These are phyloP conservation scores for Edaphochlamys debaryana DNA, from an alignment of 139 green algal species.

Conservation along the genomic window DNA sequence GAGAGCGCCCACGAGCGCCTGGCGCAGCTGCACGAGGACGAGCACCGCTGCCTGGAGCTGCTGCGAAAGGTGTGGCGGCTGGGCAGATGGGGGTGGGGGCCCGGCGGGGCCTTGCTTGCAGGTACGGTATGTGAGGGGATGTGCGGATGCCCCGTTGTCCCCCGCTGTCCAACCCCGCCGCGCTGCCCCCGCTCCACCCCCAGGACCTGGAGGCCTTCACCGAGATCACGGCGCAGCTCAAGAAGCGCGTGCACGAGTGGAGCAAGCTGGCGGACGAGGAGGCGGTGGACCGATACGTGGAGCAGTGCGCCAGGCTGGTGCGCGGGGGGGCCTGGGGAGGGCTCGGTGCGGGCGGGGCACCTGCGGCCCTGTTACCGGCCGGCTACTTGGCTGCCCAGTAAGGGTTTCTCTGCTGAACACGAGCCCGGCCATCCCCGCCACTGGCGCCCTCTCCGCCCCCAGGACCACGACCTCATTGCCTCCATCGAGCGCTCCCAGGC, in stretches of 20 bases:
- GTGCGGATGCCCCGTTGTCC: neutral
- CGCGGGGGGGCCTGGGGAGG: too few relatives aligned
- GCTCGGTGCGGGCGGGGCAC: neutral
- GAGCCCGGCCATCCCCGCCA: too few relatives aligned
- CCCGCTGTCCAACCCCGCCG: neutral
- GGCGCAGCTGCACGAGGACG: slow-evolving; percentile 11
- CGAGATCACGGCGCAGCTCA: neutral
- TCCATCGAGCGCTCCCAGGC: slow-evolving; percentile 28
- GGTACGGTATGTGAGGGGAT: neutral
- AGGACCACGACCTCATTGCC: slow-evolving; percentile 21
- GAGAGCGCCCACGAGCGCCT: slow-evolving; percentile 26
- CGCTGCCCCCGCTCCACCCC: too few relatives aligned
- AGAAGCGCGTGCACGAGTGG: slow-evolving; percentile 23
- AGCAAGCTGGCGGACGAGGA: slow-evolving; percentile 10
- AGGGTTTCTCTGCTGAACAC: too few relatives aligned
- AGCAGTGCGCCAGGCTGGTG: slow-evolving; percentile 7
- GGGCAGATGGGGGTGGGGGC: neutral
- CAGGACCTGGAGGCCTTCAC: slow-evolving; percentile 13
- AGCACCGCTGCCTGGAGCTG: slow-evolving; percentile 22
- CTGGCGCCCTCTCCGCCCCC: too few relatives aligned
- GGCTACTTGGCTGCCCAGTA: too few relatives aligned
- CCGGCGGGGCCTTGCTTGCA: neutral
- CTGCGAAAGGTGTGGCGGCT: slow-evolving; percentile 10
- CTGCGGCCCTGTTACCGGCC: too few relatives aligned
- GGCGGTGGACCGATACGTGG: slow-evolving; percentile 34